These are phyloP conservation scores for Volvox reticuliferus DNA, from an alignment of 139 green algal genomes.

Conservation along the genomic window DNA sequence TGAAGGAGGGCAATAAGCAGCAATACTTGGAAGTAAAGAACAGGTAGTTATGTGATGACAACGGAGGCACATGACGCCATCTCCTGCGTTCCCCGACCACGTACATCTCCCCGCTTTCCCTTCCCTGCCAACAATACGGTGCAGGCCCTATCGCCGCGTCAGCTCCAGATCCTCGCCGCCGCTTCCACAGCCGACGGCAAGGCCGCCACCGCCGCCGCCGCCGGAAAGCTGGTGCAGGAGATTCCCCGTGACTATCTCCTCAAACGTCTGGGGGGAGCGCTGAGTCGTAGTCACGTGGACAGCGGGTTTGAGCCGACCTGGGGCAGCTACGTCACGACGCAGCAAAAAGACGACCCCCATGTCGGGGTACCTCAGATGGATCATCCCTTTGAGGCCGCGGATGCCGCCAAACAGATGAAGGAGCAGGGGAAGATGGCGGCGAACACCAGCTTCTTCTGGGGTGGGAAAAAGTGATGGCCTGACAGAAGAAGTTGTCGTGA, in stretches of 20 bases:
- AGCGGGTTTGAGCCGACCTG: conserved; percentile 29
- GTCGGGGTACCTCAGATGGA: conserved; percentile 26
- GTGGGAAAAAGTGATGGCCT: neutral
- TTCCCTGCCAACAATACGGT: neutral
- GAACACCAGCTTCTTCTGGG: conserved; percentile 14
- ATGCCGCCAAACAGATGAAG: no score
- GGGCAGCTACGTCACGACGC: conserved; percentile 34
- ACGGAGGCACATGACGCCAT: no score
- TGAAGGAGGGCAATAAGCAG: no score
- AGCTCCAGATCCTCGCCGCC: conserved; percentile 61
- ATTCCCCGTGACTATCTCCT: conserved; percentile 69
- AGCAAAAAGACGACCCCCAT: neutral
- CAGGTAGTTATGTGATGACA: no score
- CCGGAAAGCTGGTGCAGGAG: conserved; percentile 60
- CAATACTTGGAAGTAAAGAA: no score
- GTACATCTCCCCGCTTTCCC: neutral
- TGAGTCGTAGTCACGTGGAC: conserved; percentile 46
- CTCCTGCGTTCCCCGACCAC: neutral
- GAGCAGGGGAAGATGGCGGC: no score
- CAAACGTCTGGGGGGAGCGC: conserved; percentile 58
- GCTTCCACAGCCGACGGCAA: conserved; percentile 21
- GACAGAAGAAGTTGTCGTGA: no score
- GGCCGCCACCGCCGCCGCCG: conserved; percentile 29
- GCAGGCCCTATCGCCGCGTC: conserved; percentile 58
- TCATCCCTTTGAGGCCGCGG: neutral